Evolutionary conservation across 176 grass and related monocot genomes (phyloP), one percentile per base, ranked within the genome.

Genomic region (Bromus sterilis): DNA sequence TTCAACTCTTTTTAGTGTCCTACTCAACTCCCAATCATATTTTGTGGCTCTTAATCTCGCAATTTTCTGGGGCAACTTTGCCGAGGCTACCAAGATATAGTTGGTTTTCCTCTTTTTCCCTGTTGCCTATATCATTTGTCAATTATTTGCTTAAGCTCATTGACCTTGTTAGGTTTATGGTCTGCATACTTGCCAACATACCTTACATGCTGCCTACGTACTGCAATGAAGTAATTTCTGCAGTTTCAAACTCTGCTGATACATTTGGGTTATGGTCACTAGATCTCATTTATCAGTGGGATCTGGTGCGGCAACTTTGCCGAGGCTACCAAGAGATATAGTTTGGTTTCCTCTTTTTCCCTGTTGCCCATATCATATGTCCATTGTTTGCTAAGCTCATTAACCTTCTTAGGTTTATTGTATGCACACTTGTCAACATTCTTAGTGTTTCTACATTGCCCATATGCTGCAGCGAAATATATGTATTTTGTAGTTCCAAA

Each of bases 81-180:
- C 89, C 86, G 53, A 91, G 92, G 89, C 84, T 75, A 82, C 80
- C 89, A 86, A 88, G 14, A 32, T 74, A 64, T 26, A 12, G 4
- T 89, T 88, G 84, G 86, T 76, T 89, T 87, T 84, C 92, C 86
- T 91, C 78, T 89, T 94, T 94, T 91, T 91, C 89, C 92, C 92
- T 89, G 89, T 91, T 91, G 92, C 83, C 86, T 48, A 94, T 46
- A 85, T 64, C 18, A 78, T 26, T 41, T 39, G 40, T 29, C 60
- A 24, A 71, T 13, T 76, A 59, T 58, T 78, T 85, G 87, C 71
- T 37, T 12, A 24, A 11, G 14, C n/a, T 64, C 70, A 58, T 78
- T 51, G 16, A 65, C 74, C 71, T 78, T 24, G 15, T 43, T 44
- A 25, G 80, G 73, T 84, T 33, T 59, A 61, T 86, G 82, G 24